These are phyloP conservation scores for Dimargaris cristalligena DNA, from an alignment of 192 early-diverging fungal species.

Conservation along the genomic window DNA sequence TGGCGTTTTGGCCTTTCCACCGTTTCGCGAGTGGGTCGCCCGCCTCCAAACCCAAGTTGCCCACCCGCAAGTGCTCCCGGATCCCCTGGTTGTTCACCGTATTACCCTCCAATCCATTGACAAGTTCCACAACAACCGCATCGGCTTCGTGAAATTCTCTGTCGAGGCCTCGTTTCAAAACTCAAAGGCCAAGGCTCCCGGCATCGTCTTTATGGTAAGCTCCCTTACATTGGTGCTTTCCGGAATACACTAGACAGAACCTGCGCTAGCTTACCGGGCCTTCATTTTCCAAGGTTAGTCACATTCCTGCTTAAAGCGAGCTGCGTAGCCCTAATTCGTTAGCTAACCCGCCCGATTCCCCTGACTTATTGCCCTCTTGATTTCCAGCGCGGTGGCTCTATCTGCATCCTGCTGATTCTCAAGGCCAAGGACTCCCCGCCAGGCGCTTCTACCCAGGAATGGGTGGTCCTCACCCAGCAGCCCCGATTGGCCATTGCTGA, in stretches of 20 bases:
- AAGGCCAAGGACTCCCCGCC: slow-evolving; percentile 15
- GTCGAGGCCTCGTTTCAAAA: slow-evolving; percentile 31
- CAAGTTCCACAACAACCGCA: slow-evolving; percentile 34
- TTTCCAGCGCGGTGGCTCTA: slow-evolving; percentile 54
- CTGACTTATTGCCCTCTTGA: too few relatives aligned
- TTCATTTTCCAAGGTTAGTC: too few relatives aligned
- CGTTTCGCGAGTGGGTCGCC: too few relatives aligned
- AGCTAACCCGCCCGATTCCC: too few relatives aligned
- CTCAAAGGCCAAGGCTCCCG: slow-evolving; percentile 38
- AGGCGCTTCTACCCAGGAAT: slow-evolving; percentile 18
- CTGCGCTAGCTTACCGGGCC: too few relatives aligned
- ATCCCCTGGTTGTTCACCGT: background rate
- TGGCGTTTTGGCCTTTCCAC: too few relatives aligned
- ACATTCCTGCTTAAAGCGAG: too few relatives aligned
- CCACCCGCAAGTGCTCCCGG: background rate
- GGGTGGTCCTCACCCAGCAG: slow-evolving; percentile 54
- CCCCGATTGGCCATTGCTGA: slow-evolving; percentile 49
- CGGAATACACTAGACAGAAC: too few relatives aligned
- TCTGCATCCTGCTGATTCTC: slow-evolving; percentile 52
- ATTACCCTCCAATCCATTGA: slow-evolving; percentile 55
- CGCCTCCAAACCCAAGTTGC: too few relatives aligned
- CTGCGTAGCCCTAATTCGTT: too few relatives aligned
- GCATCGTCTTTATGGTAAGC: slow-evolving; percentile 61
- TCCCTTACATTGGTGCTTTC: too few relatives aligned
- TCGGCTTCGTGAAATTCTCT: slow-evolving; percentile 64